Evolutionary conservation across 768 basidiomycete species (phyloP), one percentile per base, ranked within the genome.

Genomic region (Cystoderma amianthinum): DNA sequence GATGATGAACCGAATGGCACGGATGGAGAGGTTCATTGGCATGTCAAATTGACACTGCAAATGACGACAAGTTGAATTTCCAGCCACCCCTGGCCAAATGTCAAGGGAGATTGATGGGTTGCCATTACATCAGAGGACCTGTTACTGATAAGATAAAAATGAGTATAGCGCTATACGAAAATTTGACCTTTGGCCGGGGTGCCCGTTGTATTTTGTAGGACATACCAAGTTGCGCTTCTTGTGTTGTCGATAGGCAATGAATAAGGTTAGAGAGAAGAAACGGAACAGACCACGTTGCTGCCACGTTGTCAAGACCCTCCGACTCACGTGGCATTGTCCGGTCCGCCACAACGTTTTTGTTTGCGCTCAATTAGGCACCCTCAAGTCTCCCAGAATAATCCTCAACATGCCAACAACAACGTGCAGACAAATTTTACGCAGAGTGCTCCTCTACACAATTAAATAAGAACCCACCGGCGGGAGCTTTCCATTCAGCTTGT

Each of bases 241-340:
- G 17, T 36, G 20, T 35, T 16, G 19, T 42, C n/a, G 28, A 12
- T 41, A 22, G 36, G 19, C 38, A 36, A n/a, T n/a, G n/a, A n/a
- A n/a, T n/a, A n/a, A n/a, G n/a, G n/a, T n/a, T n/a, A n/a, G n/a
- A 15, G 20, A 33, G 36, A 37, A 38, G 45, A 39, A 39, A 35
- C 63, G 62, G 64, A 67, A 64, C 58, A 61, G 32, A 56, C 57
- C 65, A 66, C 61, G 59, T 61, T 61, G 44, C 47, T 44, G 50
- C 58, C 62, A 64, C 61, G 62, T 64, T 61, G 61, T 56, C 48
- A 62, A 54, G 58, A 52, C 44, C 46, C 39, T 39, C 49, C 51
- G 50, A 18, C 35, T 47, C 54, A 56, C 55, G 54, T 62, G 63
- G 57, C 49, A 43, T 42, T 51, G 50, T 48, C 48, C 52, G 43